Evolutionary conservation across 2,329 filamentous ascomycete genomes (phyloP).

Genomic region (Trichoderma citrinoviride): DNA sequence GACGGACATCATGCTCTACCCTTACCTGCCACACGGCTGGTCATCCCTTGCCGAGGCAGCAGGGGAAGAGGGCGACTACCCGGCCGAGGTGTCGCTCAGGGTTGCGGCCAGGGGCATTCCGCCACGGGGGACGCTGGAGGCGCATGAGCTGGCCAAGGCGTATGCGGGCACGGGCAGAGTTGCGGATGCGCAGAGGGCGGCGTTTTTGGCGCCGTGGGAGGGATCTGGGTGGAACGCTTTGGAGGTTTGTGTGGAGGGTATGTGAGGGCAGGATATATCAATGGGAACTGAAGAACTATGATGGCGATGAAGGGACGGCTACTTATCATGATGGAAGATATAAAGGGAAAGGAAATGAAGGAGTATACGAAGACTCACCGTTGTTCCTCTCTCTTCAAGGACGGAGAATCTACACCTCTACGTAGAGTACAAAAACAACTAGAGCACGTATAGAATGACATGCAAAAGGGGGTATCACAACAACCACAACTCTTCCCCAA

Average conservation of each 20-base stretch:
- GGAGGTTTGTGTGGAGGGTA: slow-evolving; percentile 31
- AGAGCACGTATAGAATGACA: no score
- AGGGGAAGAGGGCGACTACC: slow-evolving; percentile 36
- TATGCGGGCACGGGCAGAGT: slow-evolving; percentile 71
- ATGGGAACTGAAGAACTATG: neutral
- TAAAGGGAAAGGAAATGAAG: neutral
- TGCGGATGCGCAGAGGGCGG: slow-evolving; percentile 71
- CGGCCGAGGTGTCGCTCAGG: slow-evolving; percentile 74
- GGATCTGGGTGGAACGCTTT: slow-evolving; percentile 62
- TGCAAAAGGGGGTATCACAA: slow-evolving; percentile 18
- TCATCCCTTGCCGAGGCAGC: slow-evolving; percentile 59
- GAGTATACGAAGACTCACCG: neutral
- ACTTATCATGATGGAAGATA: neutral
- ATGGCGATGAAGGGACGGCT: neutral
- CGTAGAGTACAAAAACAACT: neutral
- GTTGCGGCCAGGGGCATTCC: slow-evolving; percentile 75
- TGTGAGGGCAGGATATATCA: slow-evolving; percentile 17
- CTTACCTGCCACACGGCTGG: slow-evolving; percentile 79
- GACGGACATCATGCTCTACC: slow-evolving; percentile 76
- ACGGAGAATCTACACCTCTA: neutral
- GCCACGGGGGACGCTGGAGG: slow-evolving; percentile 65
- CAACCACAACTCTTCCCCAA: neutral
- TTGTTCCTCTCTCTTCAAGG: neutral
- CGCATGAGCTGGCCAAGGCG: slow-evolving; percentile 67
- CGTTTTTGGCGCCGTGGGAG: slow-evolving; percentile 80